Evolutionary conservation across 768 basidiomycete species (phyloP), one percentile per base, ranked within the genome.

Genomic region (Leccinum barrowsii): DNA sequence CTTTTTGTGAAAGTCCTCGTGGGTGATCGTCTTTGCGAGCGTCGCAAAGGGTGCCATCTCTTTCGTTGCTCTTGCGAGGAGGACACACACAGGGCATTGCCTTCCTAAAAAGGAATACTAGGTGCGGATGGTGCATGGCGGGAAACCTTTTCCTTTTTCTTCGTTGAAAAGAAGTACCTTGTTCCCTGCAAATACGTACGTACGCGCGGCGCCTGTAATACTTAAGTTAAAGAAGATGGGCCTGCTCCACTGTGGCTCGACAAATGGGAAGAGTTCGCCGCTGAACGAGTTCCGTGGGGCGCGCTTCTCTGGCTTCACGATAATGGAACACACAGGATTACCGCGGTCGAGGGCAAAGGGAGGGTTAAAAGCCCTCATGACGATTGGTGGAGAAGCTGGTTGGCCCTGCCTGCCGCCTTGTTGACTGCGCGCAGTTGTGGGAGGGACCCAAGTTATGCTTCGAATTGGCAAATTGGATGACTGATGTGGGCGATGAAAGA

Each of bases 1-100:
- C 46, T 71, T 72, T 48, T 73, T 73, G 15, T 72, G 64, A 19
- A 83, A 73, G 61, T 84, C 80, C 22, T 77, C 74, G 7, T 58
- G 66, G 10, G 72, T 67, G 10, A 73, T 54, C 19, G 63, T 51
- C 54, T 67, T 56, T 26, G 73, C 73, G 12, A 73, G 63, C n/a
- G 59, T 63, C 57, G 68, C 63, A 42, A 69, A 70, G 35, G 63
- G 66, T 15, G 73, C 53, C 72, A 72, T 71, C 53, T 68, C 66
- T 34, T 5, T 55, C 40, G n/a, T 42, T 42, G 40, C 6, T 37
- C 34, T 34, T 34, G 34, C 34, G 37, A 15, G 15, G 35, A 37
- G 35, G 34, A 13, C 34, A 34, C 34, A 12, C 34, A 34, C 34
- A 35, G 34, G 37, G 37, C 37, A 37, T 37, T 17, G 3, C 15